Base-by-base conservation (phyloP, 495 filamentous ascomycete genomes). In the Penicillium canescens region DNA sequence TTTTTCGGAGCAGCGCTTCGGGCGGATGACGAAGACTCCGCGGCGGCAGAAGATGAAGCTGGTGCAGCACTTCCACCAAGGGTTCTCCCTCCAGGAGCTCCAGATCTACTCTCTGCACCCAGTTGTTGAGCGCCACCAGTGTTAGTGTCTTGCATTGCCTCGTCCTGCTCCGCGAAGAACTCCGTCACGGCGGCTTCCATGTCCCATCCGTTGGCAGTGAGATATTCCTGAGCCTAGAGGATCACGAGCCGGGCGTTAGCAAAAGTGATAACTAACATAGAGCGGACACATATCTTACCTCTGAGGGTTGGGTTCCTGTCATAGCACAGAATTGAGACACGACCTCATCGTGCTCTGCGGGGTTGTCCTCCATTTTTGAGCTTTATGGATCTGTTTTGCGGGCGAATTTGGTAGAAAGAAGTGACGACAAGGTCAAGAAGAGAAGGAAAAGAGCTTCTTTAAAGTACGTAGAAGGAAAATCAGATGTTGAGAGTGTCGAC, bases 321-420 rank as follows among this genome's bases (percentile, higher is more conserved):
- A 96, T 75, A 46, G 74, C 74, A 67, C 83, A 84, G 71, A 96
- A 92, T 67, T 87, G 77, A 58, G 81, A 79, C 54, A 94, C 84
- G 52, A 89, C 71, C 59, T 80, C 78, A 68, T 92, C 86, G 52
- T 85, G 85, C 59, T 86, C 79, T 31, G 67, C 58, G 65, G 75
- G 73, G 63, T 70, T 71, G 71, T 84, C 82, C 18, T 75, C 78
- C 81, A 85, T 85, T 50, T 54, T 71, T 55, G 50, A 52, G 54
- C 28, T 65, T 45, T 48, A 33, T 20, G 34, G 21, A 40, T 2
- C 9, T n/a, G 21, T 41, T 20, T 21, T 7, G 24, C 14, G 13
- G 21, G 23, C 11, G 18, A 42, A 26, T 13, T 10, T 23, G 31
- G 18, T 6, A 23, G 11, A 2, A 6, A 16, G 37, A 3, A 10